Conservation (phyloP, 495 filamentous ascomycete genomes). For the Podospora bellae-mahoneyi region DNA sequence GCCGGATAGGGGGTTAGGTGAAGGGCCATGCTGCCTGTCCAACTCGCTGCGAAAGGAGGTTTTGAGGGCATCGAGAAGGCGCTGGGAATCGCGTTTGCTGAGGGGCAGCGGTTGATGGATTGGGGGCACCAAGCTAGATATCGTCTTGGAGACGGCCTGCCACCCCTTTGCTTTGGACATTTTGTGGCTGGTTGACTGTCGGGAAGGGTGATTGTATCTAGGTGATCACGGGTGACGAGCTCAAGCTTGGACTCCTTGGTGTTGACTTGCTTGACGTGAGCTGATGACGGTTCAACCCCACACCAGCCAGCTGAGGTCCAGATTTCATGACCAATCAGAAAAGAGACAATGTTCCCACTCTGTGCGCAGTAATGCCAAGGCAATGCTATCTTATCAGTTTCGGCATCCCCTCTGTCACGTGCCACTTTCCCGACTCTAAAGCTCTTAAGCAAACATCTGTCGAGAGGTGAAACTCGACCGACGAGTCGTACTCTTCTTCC, state of each 20-base stretch:
- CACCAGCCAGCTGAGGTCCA: background rate
- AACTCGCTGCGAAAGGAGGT: slow-evolving; percentile 73
- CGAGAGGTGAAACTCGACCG: background rate
- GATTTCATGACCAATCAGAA: background rate
- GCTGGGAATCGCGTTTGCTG: slow-evolving; percentile 59
- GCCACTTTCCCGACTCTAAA: background rate
- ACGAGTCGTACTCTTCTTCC: background rate
- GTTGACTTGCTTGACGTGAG: background rate
- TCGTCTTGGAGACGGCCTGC: slow-evolving; percentile 39
- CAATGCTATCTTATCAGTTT: background rate
- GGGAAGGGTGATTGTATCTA: background rate
- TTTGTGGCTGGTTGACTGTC: slow-evolving; percentile 16
- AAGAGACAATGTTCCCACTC: background rate
- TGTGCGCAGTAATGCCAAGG: background rate
- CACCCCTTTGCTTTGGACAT: slow-evolving; percentile 32
- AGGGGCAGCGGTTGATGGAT: slow-evolving; percentile 71
- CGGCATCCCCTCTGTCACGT: background rate
- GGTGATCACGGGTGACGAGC: background rate
- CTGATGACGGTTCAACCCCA: slow-evolving; percentile 6
- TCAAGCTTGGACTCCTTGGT: background rate
- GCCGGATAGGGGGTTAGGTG: slow-evolving; percentile 5
- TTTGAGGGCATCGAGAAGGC: slow-evolving; percentile 66
- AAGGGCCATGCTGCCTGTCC: slow-evolving; percentile 59
- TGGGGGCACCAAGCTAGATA: slow-evolving; percentile 42
- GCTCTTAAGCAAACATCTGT: background rate